Base-by-base conservation (phyloP, 331 rosid species). In the Phaseolus coccineus region DNA sequence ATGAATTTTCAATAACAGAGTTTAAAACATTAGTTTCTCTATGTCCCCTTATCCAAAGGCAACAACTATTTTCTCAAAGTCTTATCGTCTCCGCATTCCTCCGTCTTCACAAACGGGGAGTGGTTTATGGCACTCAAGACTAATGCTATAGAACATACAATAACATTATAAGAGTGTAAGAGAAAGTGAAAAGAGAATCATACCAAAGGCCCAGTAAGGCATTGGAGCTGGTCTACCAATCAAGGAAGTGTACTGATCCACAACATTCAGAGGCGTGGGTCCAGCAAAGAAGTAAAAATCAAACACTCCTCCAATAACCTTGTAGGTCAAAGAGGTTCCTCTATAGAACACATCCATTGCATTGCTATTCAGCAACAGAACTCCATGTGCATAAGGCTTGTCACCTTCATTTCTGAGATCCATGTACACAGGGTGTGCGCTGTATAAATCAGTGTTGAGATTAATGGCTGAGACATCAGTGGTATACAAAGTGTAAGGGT, bases 171-270 rank as follows among this genome's bases (percentile, higher is more conserved):
- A 1, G 6, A 19, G 0, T 8, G 3, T 28, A 19, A 4, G 69
- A 24, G 24, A 24, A 46, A 65, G 50, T 56, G 35, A 59, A 15
- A 48, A 69, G 33, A 2, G 24, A 67, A 65, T 42, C 87, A 42
- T 86, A 93, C 96, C 98, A 1, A 93, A 85, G 85, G 96, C 87
- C 96, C 98, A 94, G 76, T 90, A 94, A 52, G 98, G 97, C 98
- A 91, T 94, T 14, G 99, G 89, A 76, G 99, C 99, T 2, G 97
- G 99, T 61, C 97, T 79, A 0, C 99, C 99, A n/a, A 91, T 44
- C 14, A 95, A 87, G 57, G 91, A 76, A 61, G 97, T 93, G 72
- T 93, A 95, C 77, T 95, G 97, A 48, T 93, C 93, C 50, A 95
- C 92, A 78, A 95, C 97, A 70, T 69, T 79, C 4, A 95, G 78